Evolutionary conservation across 805 yeast genomes (phyloP).

Genomic region (Wickerhamomyces rabaulensis): DNA sequence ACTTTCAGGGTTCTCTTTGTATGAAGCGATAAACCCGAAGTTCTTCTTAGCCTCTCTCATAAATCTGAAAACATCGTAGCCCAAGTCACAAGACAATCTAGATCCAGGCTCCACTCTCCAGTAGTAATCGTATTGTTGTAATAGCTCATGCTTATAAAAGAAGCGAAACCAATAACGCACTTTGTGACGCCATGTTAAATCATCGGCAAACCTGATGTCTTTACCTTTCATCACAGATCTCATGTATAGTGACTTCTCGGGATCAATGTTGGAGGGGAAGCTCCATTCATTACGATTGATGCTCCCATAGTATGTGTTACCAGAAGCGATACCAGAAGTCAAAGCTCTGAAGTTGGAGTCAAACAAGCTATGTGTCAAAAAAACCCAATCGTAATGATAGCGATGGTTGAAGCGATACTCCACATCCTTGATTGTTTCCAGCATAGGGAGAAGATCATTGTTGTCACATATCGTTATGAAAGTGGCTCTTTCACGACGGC

Average conservation of each 20-base stretch:
- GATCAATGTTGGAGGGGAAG: conserved; percentile 57
- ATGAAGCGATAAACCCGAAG: conserved; percentile 62
- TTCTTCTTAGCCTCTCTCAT: conserved; percentile 47
- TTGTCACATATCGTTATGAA: conserved; percentile 33
- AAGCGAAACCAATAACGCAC: conserved; percentile 39
- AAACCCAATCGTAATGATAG: conserved; percentile 71
- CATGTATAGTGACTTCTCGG: conserved; percentile 34
- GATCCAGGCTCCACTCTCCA: conserved; percentile 74
- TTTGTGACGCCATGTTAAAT: conserved; percentile 66
- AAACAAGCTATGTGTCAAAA: conserved; percentile 61
- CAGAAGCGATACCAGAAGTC: conserved; percentile 44
- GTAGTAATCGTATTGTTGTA: conserved; percentile 55
- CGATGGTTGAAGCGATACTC: conserved; percentile 58
- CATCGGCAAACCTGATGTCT: conserved; percentile 46
- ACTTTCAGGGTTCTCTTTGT: conserved; percentile 50
- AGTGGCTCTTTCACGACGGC: conserved; percentile 33
- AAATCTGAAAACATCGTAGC: conserved; percentile 57
- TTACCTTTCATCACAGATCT: conserved; percentile 36
- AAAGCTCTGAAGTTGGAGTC: conserved; percentile 41
- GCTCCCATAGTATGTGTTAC: conserved; percentile 53
- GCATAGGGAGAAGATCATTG: conserved; percentile 46
- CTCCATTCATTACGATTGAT: conserved; percentile 59
- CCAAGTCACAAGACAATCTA: conserved; percentile 50
- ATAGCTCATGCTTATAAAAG: conserved; percentile 52
- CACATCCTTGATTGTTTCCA: conserved; percentile 51